Conservation (phyloP, 2,329 filamentous ascomycete genomes). For the Fusarium sp. region DNA sequence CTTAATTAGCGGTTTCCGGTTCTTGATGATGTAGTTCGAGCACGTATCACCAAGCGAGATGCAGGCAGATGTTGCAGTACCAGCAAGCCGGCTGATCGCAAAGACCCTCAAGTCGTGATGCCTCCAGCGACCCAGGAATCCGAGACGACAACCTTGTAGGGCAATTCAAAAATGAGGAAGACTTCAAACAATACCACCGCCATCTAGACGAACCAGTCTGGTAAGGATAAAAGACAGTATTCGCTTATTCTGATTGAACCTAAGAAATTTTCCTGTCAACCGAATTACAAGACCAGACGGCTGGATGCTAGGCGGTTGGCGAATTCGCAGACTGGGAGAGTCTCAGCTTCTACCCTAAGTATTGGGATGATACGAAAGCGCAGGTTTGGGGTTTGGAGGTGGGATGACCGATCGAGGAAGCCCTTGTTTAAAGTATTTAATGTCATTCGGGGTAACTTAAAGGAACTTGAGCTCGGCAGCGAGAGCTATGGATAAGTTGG, state of each 20-base stretch:
- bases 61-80: too few species aligned
- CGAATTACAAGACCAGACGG: conserved; percentile 41
- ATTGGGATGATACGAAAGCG: conserved; percentile 47
- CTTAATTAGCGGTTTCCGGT: too few species aligned
- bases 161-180: conserved; percentile 51
- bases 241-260: conserved; percentile 61
- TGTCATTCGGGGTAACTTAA: background rate
- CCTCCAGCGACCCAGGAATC: conserved; percentile 51
- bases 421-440: background rate
- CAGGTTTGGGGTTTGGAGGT: background rate
- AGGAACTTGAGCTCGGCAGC: conserved; percentile 3
- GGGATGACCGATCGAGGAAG: background rate
- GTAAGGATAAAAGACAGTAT: conserved; percentile 48
- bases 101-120: conserved; percentile 43
- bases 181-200: conserved; percentile 52
- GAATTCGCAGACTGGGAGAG: conserved; percentile 51
- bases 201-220: conserved; percentile 52
- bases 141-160: conserved; percentile 40
- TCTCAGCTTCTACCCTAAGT: conserved; percentile 45
- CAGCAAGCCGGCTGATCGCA: conserved; percentile 6
- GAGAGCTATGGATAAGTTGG: conserved; percentile 5
- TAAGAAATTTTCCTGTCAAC: conserved; percentile 49
- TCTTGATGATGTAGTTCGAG: too few species aligned
- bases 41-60: too few species aligned
- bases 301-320: conserved; percentile 45